These are phyloP conservation scores for Dryadomyces quercus-mongolicae DNA, from an alignment of 2,329 filamentous ascomycete species.

Conservation along the genomic window DNA sequence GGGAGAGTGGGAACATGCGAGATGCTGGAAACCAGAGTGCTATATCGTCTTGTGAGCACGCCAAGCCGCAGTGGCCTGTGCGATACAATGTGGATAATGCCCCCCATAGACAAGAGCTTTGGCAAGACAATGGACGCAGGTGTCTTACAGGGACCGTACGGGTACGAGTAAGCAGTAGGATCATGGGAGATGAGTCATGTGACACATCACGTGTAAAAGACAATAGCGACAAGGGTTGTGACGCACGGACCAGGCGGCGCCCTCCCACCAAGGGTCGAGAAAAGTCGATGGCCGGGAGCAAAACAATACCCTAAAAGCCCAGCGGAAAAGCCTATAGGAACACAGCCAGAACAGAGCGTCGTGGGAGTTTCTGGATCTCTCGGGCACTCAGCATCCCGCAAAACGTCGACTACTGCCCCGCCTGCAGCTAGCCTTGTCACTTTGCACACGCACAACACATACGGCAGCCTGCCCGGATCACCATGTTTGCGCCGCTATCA, in stretches of 20 bases:
- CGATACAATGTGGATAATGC: background rate
- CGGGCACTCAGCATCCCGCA: background rate
- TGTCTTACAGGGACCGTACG: background rate
- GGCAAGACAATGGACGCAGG: too few relatives aligned
- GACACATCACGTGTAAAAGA: background rate
- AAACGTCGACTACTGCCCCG: background rate
- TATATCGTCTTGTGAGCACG: background rate
- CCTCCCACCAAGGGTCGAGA: background rate
- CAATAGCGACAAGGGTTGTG: background rate
- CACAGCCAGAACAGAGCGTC: background rate
- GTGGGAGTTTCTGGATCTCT: background rate
- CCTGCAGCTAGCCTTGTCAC: background rate
- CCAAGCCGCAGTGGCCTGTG: background rate
- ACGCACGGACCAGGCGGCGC: constrained; percentile 5
- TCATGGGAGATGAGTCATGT: background rate
- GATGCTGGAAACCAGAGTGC: background rate
- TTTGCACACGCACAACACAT: background rate
- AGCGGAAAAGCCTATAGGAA: background rate
- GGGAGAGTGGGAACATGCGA: background rate
- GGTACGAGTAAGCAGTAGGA: background rate
- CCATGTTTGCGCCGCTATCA: constrained; percentile 4
- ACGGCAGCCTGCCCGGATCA: background rate
- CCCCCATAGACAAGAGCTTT: background rate
- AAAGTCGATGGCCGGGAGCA: background rate
- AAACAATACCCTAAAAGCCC: constrained; percentile 5